Base-by-base conservation (phyloP, 2,329 filamentous ascomycete genomes). In the Capronia coronata region DNA sequence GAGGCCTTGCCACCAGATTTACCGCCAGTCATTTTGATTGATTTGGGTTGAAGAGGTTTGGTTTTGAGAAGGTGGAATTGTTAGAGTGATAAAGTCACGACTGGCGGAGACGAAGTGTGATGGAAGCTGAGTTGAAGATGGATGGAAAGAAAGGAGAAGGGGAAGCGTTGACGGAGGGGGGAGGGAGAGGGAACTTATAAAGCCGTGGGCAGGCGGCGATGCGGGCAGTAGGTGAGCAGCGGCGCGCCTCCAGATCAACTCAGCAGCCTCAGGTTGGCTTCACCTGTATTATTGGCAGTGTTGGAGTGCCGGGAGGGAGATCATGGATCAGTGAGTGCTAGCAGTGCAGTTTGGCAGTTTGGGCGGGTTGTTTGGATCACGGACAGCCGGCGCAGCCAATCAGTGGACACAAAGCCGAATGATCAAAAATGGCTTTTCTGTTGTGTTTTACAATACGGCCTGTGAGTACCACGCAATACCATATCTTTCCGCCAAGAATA, bases 1-100 rank as follows among this genome's bases (percentile, higher is more conserved):
- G 86, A 91, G 79, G 91, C 90, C 86, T 97, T 97, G 84, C 93
- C 93, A 76, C 93, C 93, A 78, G 91, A 96, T 79, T 98, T 98
- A 76, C 93, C 91, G 82, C 91, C 91, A 88, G 93, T 94, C 93
- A 98, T 98, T 86, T 87, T 96, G 84, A 80, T 69, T 61, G 71
- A 67, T 41, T 22, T 84, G 80, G 69, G 61, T 70, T 66, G 32
- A 34, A 41, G 30, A 27, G 46, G n/a, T 49, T 50, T 37, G 67
- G 71, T 66, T 62, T 54, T 61, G 67, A 62, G 62, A 63, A 63
- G 58, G 59, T 66, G 63, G 64, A 63, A 63, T 59, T 58, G 62
- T 60, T 63, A 61, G 59, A 63, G 58, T 56, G 42, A 54, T 49
- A 51, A 56, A 53, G 51, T 54, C 47, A 38, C 40, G 53, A 53